Percentiles rank a stretch among this genome's conserved stretches.
These are phyloP conservation scores for Zygnema circumcarinatum DNA, from an alignment of 139 green algal species.

Conservation along the genomic window DNA sequence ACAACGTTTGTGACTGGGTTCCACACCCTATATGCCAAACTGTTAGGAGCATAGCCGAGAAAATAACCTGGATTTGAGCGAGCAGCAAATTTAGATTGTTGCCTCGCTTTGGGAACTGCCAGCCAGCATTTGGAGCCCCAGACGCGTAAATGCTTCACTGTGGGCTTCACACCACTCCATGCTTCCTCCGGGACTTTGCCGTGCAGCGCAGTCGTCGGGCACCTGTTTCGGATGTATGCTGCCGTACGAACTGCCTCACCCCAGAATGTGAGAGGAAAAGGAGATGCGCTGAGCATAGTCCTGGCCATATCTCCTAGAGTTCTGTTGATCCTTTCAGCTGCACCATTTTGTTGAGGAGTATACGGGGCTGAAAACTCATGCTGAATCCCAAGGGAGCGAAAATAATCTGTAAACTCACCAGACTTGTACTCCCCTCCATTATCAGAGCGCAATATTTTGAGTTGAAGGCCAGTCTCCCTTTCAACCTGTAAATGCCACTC, in stretches of 20 bases:
- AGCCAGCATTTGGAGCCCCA: neutral
- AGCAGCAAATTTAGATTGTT: neutral
- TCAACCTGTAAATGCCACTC: neutral
- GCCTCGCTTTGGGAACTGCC: neutral
- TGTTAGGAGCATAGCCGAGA: neutral
- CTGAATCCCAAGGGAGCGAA: neutral
- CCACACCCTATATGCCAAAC: neutral
- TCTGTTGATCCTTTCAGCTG: neutral
- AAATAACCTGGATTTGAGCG: neutral
- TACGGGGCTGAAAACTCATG: neutral
- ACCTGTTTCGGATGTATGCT: neutral
- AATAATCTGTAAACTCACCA: neutral
- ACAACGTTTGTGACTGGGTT: neutral
- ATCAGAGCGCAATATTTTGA: neutral
- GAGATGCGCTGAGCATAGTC: neutral
- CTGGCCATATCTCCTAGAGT: conserved; percentile 1
- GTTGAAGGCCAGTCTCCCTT: neutral
- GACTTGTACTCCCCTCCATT: neutral
- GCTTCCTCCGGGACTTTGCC: neutral
- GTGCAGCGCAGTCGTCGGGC: neutral
- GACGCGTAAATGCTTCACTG: neutral
- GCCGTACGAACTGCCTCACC: neutral
- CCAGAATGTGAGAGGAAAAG: conserved; percentile 2
- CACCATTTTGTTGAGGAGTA: neutral
- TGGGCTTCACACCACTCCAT: neutral